Evolutionary conservation across 805 yeast species (phyloP).

Genomic region (Lipomyces yamadae): DNA sequence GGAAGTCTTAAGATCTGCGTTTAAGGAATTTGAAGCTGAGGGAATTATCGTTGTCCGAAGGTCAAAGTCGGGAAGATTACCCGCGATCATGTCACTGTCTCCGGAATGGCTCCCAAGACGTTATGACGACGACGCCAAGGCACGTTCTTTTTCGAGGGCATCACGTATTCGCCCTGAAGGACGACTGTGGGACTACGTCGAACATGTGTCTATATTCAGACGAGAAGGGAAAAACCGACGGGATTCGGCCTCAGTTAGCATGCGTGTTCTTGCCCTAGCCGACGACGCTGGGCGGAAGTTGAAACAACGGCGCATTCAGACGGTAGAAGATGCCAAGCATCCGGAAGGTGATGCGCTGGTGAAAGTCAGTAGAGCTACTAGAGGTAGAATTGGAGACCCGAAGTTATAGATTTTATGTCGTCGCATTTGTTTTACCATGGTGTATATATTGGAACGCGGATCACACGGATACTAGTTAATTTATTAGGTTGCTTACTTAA

Average conservation of each 20-base stretch:
- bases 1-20: constrained; percentile 49
- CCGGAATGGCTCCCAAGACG: constrained; percentile 40
- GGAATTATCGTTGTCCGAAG: constrained; percentile 44
- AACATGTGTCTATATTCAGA: constrained; percentile 46
- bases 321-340: constrained; percentile 32
- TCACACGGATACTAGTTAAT: background rate
- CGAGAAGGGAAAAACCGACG: constrained; percentile 47
- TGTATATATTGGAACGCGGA: background rate
- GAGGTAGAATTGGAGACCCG: constrained; percentile 11
- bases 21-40: constrained; percentile 44
- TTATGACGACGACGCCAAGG: constrained; percentile 13
- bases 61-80: constrained; percentile 34
- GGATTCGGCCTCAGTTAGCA: constrained; percentile 38
- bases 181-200: constrained; percentile 43
- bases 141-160: constrained; percentile 19
- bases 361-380: constrained; percentile 26
- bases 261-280: constrained; percentile 34
- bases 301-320: constrained; percentile 33
- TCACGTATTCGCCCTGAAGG: constrained; percentile 41
- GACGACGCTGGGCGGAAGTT: constrained; percentile 36
- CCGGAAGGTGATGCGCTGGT: constrained; percentile 37
- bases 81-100: constrained; percentile 36
- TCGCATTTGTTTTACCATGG: background rate
- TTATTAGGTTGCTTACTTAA: background rate
- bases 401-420: background rate